Percentiles rank a stretch among this genome's conserved stretches.
Evolutionary conservation across 2,329 filamentous ascomycete genomes (phyloP).

Genomic region (Rhexocercosporidium sp.): DNA sequence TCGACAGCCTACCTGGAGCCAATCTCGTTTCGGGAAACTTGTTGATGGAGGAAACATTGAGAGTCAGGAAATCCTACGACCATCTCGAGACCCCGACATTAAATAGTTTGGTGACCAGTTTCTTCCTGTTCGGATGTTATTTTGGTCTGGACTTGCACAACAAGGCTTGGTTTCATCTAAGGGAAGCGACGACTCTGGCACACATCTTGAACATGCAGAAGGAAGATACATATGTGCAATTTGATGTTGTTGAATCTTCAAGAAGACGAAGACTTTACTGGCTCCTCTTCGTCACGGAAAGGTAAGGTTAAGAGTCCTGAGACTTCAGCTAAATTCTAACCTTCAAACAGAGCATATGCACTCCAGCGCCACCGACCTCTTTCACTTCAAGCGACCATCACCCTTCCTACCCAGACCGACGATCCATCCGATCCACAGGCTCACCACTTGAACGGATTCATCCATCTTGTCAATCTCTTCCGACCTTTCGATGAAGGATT

Average conservation of each 20-base stretch:
- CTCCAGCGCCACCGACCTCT: slow-evolving; percentile 72
- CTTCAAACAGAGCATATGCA: slow-evolving; percentile 64
- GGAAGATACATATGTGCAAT: slow-evolving; percentile 65
- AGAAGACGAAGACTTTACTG: slow-evolving; percentile 73
- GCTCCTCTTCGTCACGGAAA: slow-evolving; percentile 74
- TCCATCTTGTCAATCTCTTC: slow-evolving; percentile 67
- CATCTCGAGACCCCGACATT: slow-evolving; percentile 61
- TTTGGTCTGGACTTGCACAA: slow-evolving; percentile 75
- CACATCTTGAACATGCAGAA: slow-evolving; percentile 65
- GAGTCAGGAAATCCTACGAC: slow-evolving; percentile 68
- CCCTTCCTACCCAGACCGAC: slow-evolving; percentile 65
- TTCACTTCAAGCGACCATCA: slow-evolving; percentile 72
- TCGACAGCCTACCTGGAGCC: slow-evolving; percentile 58
- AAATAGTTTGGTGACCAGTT: slow-evolving; percentile 72
- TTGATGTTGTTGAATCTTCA: slow-evolving; percentile 63
- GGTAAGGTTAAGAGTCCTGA: slow-evolving; percentile 50
- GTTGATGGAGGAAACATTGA: slow-evolving; percentile 69
- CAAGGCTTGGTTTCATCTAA: slow-evolving; percentile 79
- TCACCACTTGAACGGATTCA: slow-evolving; percentile 60
- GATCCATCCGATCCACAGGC: slow-evolving; percentile 61
- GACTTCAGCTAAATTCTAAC: slow-evolving; percentile 4
- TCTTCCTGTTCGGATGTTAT: slow-evolving; percentile 77
- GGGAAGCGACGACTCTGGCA: slow-evolving; percentile 75
- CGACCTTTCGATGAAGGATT: slow-evolving; percentile 70
- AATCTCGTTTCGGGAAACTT: slow-evolving; percentile 69